Base-by-base conservation (phyloP, 495 filamentous ascomycete species). In the Tuber magnatum region DNA sequence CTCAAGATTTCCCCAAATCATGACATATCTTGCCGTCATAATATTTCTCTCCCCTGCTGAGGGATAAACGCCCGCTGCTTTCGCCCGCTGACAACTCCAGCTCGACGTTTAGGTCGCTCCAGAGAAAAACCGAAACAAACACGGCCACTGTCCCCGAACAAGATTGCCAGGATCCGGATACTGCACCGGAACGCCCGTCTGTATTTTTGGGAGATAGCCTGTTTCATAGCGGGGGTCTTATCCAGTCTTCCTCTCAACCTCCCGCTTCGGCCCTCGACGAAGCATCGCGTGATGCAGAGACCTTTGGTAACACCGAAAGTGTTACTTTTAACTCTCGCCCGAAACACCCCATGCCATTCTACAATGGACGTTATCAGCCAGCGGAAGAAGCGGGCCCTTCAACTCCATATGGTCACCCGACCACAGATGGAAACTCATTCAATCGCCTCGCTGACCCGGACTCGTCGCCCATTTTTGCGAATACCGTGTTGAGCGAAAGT, bases 161-260 rank as follows among this genome's bases (percentile, higher is more conserved):
- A 18, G 35, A 20, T 2, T 2, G 4, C 35, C 28, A 65, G 28
- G 28, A 65, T 35, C 12, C 3, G 12, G 56, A 65, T 32, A 8
- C 28, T 32, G 1, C 56, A 18, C 1, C 14, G 5, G 5, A 32
- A 20, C 2, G 3, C 28, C 28, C 0, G 12, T 8, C 28, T 1
- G 1, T 6, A 18, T 3, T 18, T 18, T 35, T 1, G 0, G 28
- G 3, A 3, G 1, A 16, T 35, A 0, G 4, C 14, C 28, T 6
- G 1, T 65, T 35, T 18, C 14, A 65, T 4, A 35, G 28, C 4
- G 28, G 0, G 14, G 14, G 0, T 0, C 0, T 7, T 65, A 35
- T 18, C 28, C 28, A 65, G 14, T 18, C 12, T 18, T 3, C 4
- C 8, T 0, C 28, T 28, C 12, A 65, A 7, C 56, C 4, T 35